Conservation (phyloP, 441 rosid genomes). For the Corymbia citriodora region DNA sequence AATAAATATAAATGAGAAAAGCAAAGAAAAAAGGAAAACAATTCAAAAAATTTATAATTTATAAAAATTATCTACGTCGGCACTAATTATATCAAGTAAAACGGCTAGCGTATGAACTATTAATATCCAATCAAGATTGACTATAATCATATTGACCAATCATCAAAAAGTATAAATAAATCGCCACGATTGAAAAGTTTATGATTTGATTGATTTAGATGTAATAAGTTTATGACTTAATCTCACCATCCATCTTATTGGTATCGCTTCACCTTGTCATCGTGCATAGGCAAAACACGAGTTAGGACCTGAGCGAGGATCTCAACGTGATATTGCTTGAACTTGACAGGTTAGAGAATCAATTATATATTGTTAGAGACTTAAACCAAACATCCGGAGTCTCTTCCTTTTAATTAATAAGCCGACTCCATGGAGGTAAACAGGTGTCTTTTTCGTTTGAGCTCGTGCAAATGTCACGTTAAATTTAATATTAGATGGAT, state of each 20-base stretch:
- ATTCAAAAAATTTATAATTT: not conserved
- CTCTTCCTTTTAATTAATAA: not conserved
- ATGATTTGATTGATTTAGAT: no score
- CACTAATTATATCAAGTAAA: not conserved
- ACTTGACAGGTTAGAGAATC: not conserved
- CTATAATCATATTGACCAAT: fast-evolving
- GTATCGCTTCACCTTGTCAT: not conserved
- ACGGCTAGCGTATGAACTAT: not conserved
- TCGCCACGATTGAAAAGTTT: no score
- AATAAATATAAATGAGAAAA: no score
- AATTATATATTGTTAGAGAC: no score
- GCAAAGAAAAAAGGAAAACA: no score
- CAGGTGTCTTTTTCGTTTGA: not conserved
- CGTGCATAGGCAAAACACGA: not conserved
- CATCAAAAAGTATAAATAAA: no score
- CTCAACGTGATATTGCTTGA: not conserved
- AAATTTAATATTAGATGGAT: not conserved
- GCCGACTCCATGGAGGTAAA: not conserved
- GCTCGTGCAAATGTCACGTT: not conserved
- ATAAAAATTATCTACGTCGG: no score
- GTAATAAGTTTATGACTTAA: no score
- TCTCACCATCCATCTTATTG: not conserved
- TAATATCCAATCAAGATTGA: not conserved
- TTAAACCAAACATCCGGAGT: not conserved
- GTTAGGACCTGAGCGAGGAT: not conserved